phyloP scores from a whole-genome alignment of 1,284 basidiomycete genomes.

The Cutaneotrichosporon sp. region DNA sequence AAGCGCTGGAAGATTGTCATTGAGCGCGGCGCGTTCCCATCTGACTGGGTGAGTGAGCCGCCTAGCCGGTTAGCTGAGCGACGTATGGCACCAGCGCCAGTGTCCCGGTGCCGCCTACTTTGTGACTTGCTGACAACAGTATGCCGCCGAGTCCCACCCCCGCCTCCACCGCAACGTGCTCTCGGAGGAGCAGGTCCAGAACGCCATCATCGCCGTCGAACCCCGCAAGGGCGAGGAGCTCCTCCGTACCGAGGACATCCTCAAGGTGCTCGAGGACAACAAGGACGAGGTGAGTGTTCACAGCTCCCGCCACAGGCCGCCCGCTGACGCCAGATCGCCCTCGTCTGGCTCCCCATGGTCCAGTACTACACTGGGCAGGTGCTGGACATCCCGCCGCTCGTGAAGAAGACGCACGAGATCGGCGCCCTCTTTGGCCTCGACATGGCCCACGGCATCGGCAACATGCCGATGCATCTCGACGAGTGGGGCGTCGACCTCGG shows the following conservation, averaged over 20 bases:
- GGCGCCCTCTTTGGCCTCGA: constrained; percentile 93
- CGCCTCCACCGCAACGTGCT: constrained; percentile 63
- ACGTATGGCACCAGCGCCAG: too few species aligned
- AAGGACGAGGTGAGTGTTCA: constrained; percentile 51
- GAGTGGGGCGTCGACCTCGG: constrained; percentile 96
- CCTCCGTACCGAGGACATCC: constrained; percentile 86
- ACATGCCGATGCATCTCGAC: constrained; percentile 82
- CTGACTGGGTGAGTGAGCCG: constrained; percentile 74
- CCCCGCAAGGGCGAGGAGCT: constrained; percentile 78
- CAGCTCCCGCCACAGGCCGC: not conserved
- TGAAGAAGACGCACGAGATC: constrained; percentile 68
- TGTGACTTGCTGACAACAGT: constrained; percentile 62
- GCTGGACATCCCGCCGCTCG: constrained; percentile 81
- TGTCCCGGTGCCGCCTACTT: too few species aligned
- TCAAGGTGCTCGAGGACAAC: constrained; percentile 67
- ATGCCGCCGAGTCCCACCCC: constrained; percentile 88
- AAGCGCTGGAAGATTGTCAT: constrained; percentile 87
- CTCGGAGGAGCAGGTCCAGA: constrained; percentile 56
- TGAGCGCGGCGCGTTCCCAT: constrained; percentile 91
- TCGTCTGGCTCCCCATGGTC: constrained; percentile 83
- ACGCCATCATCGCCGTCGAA: constrained; percentile 68
- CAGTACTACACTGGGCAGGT: constrained; percentile 98
- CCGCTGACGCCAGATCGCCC: constrained; percentile 58
- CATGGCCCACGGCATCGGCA: constrained; percentile 91
- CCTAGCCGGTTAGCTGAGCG: too few species aligned